Conservation (phyloP, 148 eudicot species). For the Linanthus parryae region DNA sequence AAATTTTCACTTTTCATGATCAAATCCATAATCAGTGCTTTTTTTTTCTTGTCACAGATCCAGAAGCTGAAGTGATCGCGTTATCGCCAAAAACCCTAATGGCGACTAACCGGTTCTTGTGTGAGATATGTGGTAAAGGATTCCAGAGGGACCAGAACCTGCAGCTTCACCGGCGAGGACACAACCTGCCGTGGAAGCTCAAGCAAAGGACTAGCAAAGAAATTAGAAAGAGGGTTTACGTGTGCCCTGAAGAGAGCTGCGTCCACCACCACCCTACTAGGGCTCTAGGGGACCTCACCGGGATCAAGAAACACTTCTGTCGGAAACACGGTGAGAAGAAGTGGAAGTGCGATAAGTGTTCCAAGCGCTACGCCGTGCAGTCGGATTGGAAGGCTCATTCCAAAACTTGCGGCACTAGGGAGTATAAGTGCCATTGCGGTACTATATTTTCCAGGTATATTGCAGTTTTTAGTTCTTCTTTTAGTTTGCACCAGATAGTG, state of each 20-base stretch:
- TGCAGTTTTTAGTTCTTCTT: neutral
- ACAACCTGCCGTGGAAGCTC: conserved; percentile 43
- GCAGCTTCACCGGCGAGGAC: conserved; percentile 84
- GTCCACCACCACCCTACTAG: conserved; percentile 87
- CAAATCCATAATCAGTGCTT: neutral
- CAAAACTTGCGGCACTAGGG: conserved; percentile 70
- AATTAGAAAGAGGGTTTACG: conserved; percentile 69
- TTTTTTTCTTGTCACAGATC: conserved; percentile 50
- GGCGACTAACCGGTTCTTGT: conserved; percentile 94
- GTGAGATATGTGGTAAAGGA: conserved; percentile 35
- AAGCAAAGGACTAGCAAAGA: conserved; percentile 61
- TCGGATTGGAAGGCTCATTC: conserved; percentile 98
- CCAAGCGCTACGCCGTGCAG: conserved; percentile 85
- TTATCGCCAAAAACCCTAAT: conserved; percentile 85
- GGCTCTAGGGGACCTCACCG: conserved; percentile 29
- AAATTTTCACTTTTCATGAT: neutral
- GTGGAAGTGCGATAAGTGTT: conserved; percentile 97
- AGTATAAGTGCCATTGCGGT: conserved; percentile 71
- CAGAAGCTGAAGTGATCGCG: conserved; percentile 94
- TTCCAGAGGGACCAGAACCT: conserved; percentile 26
- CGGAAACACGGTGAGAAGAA: conserved; percentile 97
- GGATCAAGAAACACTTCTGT: conserved; percentile 90
- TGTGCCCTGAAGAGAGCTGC: conserved; percentile 82
- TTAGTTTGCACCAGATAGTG: neutral
- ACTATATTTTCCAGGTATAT: conserved; percentile 81